Evolutionary conservation across 495 filamentous ascomycete species (phyloP).

Genomic region (Hapsidospora chrysogenum): DNA sequence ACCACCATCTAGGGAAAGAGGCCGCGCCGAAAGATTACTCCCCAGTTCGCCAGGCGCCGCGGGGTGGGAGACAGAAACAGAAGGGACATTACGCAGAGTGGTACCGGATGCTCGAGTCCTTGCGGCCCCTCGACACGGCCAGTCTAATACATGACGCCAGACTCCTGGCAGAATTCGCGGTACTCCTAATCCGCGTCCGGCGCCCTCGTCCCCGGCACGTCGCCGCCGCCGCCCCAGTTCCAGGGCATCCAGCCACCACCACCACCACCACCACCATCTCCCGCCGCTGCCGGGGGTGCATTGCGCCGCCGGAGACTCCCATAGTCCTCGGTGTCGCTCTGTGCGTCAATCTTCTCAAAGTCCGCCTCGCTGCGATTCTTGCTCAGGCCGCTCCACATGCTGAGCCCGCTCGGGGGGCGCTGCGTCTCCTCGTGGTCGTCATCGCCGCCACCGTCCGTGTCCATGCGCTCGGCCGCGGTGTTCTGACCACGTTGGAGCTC

Average conservation of each 20-base stretch:
- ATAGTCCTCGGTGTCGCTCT: conserved; percentile 38
- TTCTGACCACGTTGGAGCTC: conserved; percentile 14
- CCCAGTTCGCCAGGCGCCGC: no score
- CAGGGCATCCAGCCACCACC: conserved; percentile 43
- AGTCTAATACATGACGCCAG: background rate
- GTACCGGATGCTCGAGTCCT: no score
- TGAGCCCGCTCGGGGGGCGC: conserved; percentile 26
- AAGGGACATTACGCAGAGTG: no score
- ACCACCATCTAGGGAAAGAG: no score
- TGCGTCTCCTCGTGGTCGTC: conserved; percentile 8
- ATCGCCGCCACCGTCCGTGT: conserved; percentile 5
- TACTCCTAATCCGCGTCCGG: background rate
- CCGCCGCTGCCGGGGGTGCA: no score
- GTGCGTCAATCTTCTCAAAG: conserved; percentile 70
- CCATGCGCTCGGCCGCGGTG: conserved; percentile 7
- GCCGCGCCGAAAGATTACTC: no score
- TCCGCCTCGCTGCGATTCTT: conserved; percentile 64
- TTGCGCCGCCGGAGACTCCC: conserved; percentile 12
- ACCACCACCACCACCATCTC: conserved; percentile 6
- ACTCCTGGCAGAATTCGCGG: background rate
- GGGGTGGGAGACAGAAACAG: no score
- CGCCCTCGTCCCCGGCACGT: conserved; percentile 6
- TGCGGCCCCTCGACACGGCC: conserved; percentile 1
- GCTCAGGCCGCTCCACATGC: conserved; percentile 34
- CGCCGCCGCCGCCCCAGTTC: conserved; percentile 27